These are phyloP conservation scores for Scedosporium boydii DNA, from an alignment of 2,329 filamentous ascomycete species.

Conservation along the genomic window DNA sequence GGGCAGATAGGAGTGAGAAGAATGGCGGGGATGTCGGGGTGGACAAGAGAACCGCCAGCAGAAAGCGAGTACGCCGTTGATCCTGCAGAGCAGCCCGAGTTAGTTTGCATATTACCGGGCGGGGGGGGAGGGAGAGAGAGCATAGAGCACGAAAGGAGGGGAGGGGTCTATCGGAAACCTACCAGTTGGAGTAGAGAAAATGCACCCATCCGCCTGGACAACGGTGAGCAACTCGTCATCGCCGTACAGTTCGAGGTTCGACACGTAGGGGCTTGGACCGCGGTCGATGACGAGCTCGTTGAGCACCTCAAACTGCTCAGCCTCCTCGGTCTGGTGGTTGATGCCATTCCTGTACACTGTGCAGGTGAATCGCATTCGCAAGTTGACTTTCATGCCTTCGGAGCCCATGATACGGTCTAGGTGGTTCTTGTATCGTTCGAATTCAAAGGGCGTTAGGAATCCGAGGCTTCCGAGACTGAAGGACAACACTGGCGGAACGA, in stretches of 20 bases:
- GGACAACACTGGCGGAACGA: constrained; percentile 75
- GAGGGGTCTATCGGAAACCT: neutral
- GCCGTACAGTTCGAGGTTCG: constrained; percentile 90
- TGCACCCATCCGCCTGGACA: constrained; percentile 93
- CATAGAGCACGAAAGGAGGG: neutral
- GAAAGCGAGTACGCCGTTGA: constrained; percentile 94
- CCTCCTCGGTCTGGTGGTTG: constrained; percentile 63
- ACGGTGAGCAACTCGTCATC: constrained; percentile 92
- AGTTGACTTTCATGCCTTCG: constrained; percentile 89
- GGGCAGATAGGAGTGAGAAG: constrained; percentile 95
- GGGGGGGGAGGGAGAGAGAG: neutral
- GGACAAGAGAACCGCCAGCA: constrained; percentile 87
- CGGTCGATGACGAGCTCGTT: constrained; percentile 98
- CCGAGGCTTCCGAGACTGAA: constrained; percentile 78
- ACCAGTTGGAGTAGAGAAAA: constrained; percentile 92
- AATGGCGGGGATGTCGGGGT: constrained; percentile 94
- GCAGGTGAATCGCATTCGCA: constrained; percentile 98
- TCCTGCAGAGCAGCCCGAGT: neutral
- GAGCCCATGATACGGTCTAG: constrained; percentile 88
- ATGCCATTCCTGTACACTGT: constrained; percentile 75
- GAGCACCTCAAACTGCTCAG: constrained; percentile 93
- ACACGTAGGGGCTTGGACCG: constrained; percentile 92
- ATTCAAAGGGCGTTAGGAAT: constrained; percentile 85
- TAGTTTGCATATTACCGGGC: neutral
- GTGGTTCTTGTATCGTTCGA: constrained; percentile 77